These are phyloP conservation scores for Escallonia herrerae DNA, from an alignment of 129 eudicot species.

Conservation along the genomic window DNA sequence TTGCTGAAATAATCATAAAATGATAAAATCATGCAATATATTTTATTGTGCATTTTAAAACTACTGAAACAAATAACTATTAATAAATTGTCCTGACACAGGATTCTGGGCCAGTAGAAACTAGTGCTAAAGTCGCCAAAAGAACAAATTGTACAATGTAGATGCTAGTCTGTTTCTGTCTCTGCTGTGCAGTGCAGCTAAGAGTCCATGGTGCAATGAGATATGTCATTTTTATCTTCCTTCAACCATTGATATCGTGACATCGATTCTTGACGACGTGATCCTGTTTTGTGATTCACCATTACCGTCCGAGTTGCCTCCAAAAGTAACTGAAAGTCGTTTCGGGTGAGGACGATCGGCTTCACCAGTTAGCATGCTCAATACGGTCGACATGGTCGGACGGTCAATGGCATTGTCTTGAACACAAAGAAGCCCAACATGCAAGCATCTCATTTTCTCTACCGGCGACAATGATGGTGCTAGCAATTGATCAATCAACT, in stretches of 20 bases:
- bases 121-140: too few species aligned
- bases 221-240: constrained; percentile 9
- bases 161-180: too few species aligned
- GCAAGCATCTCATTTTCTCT: constrained; percentile 31
- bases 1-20: too few species aligned
- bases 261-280: constrained; percentile 14
- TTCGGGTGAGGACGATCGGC: constrained; percentile 31
- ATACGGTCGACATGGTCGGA: constrained; percentile 33
- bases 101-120: too few species aligned
- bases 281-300: constrained; percentile 1
- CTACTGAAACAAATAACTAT: too few species aligned
- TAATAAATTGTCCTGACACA: too few species aligned
- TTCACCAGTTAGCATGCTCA: constrained; percentile 27
- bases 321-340: constrained; percentile 25
- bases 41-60: too few species aligned
- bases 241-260: constrained; percentile 15
- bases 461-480: constrained; percentile 3
- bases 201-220: too few species aligned
- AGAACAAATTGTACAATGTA: too few species aligned
- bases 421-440: constrained; percentile 41
- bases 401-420: constrained; percentile 26
- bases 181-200: too few species aligned
- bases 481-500: constrained; percentile 29
- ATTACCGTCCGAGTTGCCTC: constrained; percentile 7
- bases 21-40: too few species aligned